phyloP scores from a whole-genome alignment of 805 yeast genomes.

The Blastobotrys americana region DNA sequence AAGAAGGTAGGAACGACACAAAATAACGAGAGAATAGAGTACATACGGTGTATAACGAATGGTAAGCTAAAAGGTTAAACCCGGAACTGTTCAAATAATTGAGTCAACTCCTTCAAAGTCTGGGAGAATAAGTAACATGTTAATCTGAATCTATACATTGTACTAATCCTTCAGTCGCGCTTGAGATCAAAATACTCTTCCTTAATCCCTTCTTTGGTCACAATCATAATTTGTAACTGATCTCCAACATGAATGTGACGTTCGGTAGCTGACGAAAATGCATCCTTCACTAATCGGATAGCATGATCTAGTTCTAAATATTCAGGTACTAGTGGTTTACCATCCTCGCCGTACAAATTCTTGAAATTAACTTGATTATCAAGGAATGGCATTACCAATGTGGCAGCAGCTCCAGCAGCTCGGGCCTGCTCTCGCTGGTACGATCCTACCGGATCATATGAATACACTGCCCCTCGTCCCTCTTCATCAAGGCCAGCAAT shows the following conservation, averaged over 20 bases:
- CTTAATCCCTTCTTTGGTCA: slow-evolving; percentile 88
- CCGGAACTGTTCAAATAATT: no score
- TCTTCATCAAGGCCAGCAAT: slow-evolving; percentile 87
- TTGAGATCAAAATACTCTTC: slow-evolving; percentile 78
- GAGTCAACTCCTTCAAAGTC: no score
- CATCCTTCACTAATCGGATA: slow-evolving; percentile 79
- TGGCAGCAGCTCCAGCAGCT: slow-evolving; percentile 97
- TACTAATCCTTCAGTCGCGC: slow-evolving; percentile 51
- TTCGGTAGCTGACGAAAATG: slow-evolving; percentile 93
- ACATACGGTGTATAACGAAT: no score
- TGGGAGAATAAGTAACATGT: no score
- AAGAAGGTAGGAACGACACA: no score
- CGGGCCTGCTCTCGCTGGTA: slow-evolving; percentile 96
- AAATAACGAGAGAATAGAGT: no score
- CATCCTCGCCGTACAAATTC: slow-evolving; percentile 77
- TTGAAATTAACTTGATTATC: slow-evolving; percentile 96
- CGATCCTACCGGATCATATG: slow-evolving; percentile 97
- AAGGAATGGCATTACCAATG: slow-evolving; percentile 92
- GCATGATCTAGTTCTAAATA: slow-evolving; percentile 79
- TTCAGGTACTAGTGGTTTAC: slow-evolving; percentile 50
- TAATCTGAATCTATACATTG: slow-evolving; percentile 2
- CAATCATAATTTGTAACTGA: slow-evolving; percentile 82
- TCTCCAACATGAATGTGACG: slow-evolving; percentile 99
- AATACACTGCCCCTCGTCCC: slow-evolving; percentile 91
- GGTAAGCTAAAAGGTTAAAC: no score